These are phyloP conservation scores for Dioscorea zingiberensis DNA, from an alignment of 106 monocot genomes.

Conservation along the genomic window DNA sequence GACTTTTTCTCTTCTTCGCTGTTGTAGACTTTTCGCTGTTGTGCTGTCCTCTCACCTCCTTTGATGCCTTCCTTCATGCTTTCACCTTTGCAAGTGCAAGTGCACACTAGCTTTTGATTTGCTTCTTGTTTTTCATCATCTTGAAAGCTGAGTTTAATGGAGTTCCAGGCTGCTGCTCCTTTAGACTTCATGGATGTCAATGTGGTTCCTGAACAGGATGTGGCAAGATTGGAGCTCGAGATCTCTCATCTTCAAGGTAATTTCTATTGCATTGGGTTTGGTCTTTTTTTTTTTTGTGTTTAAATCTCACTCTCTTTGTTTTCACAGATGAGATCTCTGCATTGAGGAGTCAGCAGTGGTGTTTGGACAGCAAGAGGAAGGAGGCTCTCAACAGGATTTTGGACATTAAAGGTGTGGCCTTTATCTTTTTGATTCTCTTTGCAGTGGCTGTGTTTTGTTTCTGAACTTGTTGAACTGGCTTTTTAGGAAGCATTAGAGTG, in stretches of 20 bases:
- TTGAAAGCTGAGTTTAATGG: too few species aligned
- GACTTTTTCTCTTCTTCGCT: too few species aligned
- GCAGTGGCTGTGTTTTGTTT: background rate
- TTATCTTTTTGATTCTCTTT: background rate
- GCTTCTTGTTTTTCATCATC: too few species aligned
- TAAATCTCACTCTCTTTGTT: background rate
- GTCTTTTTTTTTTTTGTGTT: background rate
- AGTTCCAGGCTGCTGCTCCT: background rate
- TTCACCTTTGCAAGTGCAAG: too few species aligned
- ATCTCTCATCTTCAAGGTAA: constrained; percentile 43
- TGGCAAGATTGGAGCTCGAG: constrained; percentile 8
- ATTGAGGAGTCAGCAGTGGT: constrained; percentile 33
- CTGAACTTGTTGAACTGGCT: background rate
- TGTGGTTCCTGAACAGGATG: constrained; percentile 23
- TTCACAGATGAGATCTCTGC: constrained; percentile 41
- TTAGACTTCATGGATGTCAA: constrained; percentile 20
- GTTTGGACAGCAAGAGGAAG: constrained; percentile 44
- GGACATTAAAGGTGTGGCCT: constrained; percentile 63
- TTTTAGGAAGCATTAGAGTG: constrained; percentile 85
- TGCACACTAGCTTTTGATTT: too few species aligned
- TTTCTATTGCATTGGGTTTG: background rate
- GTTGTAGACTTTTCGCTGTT: too few species aligned
- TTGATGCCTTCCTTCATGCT: too few species aligned
- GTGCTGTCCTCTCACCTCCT: too few species aligned
- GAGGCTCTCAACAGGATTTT: constrained; percentile 58